These are phyloP conservation scores for Mucor sp. DNA, from an alignment of 371 early-diverging fungal species.

Conservation along the genomic window DNA sequence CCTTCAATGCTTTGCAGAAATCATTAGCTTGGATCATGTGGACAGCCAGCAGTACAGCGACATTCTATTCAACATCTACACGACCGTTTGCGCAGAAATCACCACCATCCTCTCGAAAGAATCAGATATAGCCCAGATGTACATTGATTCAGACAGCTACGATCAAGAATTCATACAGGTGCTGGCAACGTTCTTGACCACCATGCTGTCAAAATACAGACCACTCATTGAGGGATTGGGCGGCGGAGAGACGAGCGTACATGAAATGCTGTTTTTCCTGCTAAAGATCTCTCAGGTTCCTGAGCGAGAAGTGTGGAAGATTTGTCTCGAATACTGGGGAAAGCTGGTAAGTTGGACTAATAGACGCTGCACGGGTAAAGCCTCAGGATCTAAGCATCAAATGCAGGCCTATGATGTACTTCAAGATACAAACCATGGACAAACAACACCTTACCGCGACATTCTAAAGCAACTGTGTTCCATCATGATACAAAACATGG, in stretches of 20 bases:
- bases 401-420: constrained; percentile 12
- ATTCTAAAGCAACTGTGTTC: constrained; percentile 78
- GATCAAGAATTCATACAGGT: constrained; percentile 35
- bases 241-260: constrained; percentile 60
- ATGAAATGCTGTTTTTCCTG: constrained; percentile 81
- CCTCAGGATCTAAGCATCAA: neutral
- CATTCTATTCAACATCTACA: constrained; percentile 4
- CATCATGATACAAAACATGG: constrained; percentile 95
- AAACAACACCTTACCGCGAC: constrained; percentile 64
- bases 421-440: constrained; percentile 10
- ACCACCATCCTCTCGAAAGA: neutral
- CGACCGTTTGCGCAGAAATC: neutral
- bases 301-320: constrained; percentile 96
- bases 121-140: neutral
- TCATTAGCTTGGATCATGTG: constrained; percentile 9
- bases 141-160: neutral
- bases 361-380: neutral
- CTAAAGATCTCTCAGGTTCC: constrained; percentile 85
- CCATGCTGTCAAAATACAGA: constrained; percentile 79
- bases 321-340: constrained; percentile 96
- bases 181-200: constrained; percentile 66
- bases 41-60: constrained; percentile 13
- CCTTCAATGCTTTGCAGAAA: constrained; percentile 27
- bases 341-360: constrained; percentile 61
- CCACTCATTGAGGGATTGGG: constrained; percentile 57